A percentile compares a stretch with the other conserved stretches of the same genome.
Evolutionary conservation across 371 early-diverging fungal species (phyloP).

Genomic region (Mucor velutinosus): DNA sequence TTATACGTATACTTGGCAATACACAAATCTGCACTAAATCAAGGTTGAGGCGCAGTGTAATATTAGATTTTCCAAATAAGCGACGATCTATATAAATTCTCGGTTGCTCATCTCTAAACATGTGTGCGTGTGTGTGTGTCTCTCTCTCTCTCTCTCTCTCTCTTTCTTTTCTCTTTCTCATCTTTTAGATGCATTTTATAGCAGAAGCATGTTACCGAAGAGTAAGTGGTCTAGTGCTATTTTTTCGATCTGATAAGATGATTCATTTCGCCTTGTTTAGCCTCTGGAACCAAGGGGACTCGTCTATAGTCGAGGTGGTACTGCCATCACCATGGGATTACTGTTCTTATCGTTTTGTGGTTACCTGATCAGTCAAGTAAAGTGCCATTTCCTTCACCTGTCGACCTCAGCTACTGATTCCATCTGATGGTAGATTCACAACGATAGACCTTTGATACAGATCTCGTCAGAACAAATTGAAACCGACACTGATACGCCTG

Average conservation of each 20-base stretch:
- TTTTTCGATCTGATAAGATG: not conserved
- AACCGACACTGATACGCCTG: constrained; percentile 24
- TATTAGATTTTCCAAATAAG: not conserved
- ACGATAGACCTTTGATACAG: constrained; percentile 37
- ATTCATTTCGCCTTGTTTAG: constrained; percentile 7
- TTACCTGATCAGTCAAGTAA: constrained; percentile 33
- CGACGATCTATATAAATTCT: not conserved
- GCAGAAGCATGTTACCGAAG: constrained; percentile 43
- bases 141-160: not conserved
- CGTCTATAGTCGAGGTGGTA: constrained; percentile 28
- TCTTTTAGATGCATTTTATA: constrained; percentile 40
- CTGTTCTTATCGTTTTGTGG: constrained; percentile 36
- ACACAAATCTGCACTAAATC: constrained; percentile 2
- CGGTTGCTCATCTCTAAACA: not conserved
- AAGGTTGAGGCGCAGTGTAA: constrained; percentile 4
- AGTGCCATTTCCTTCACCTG: not conserved
- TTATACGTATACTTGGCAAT: not conserved
- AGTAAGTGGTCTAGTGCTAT: constrained; percentile 16
- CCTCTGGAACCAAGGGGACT: constrained; percentile 37
- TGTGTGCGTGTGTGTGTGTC: not conserved
- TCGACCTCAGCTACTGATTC: not conserved
- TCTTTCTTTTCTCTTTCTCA: not conserved
- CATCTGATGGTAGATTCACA: constrained; percentile 23
- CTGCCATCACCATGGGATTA: constrained; percentile 30
- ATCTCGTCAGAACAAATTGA: constrained; percentile 32